Evolutionary conservation across 352 stramenopile genomes (phyloP), one percentile per base, ranked within the genome.

Genomic region (Halophytophthora batemanensis): DNA sequence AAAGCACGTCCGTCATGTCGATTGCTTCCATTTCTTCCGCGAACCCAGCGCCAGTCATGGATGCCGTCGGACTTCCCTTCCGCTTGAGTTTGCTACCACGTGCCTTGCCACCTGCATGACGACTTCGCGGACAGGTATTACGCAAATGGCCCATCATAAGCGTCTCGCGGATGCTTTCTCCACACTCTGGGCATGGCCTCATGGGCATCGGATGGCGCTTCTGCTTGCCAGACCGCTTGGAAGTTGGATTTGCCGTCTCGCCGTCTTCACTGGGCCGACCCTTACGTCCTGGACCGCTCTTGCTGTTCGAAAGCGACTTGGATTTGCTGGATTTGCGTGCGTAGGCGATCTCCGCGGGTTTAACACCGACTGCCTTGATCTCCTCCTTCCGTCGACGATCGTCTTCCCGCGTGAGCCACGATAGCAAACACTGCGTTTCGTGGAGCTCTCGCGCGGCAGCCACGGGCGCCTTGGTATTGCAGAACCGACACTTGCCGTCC

Each of bases 1-100:
- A 95, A n/a, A 95, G 58, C 8, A 90, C 74, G 33, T 90, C 84
- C 14, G 76, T 69, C 21, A 90, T 36, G 50, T 92, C 77, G 12
- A 58, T 41, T 3, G 45, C 31, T 17, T 71, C 51, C 1, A 39
- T 34, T 3, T 81, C 71, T 6, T 76, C 60, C 11, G 49, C 40
- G 6, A 55, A 57, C 3, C 58, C 1, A 28, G 77, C 71, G 8
- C 38, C 57, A 2, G 13, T 28, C 13, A 29, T 25, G 33, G 42
- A 33, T 21, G 54, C 34, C 31, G 51, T 58, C 6, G 67, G 65
- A 48, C 53, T 60, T 18, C 59, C 56, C 8, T 51, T 50, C 41
- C 45, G 71, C 45, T 61, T 81, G 31, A 67, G 71, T 53, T 84
- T 86, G 37, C 69, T 44, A 1, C 53, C 65, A 10, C 63, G 59